Evolutionary conservation across 257 asterid species (phyloP), one percentile per base, ranked within the genome.

Genomic region (Solanum piurae): DNA sequence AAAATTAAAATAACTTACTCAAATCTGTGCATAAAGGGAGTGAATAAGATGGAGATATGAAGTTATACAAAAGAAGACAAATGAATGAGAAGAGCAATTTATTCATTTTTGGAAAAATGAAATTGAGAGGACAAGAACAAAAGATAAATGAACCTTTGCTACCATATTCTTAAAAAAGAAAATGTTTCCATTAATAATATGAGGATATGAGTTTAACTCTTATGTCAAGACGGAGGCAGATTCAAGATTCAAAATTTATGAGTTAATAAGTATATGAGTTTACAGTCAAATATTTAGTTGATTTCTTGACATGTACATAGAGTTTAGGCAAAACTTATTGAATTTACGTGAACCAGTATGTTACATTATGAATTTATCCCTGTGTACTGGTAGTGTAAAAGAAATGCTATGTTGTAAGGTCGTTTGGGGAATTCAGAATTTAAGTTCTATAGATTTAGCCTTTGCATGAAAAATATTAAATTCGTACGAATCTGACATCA

Each of bases 1-100:
- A 44, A 71, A 42, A 7, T 0, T 13, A 71, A 71, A 16, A 77
- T 13, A 71, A 58, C 98, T 94, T 93, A 97, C 99, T 93, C 92
- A 89, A 87, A 93, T 94, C 89, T 13, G 94, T 92, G 86, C 99
- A 97, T 75, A 93, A 86, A 38, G 99, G 98, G 11, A 93, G 90
- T 42, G 99, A 83, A 88, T 92, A 89, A 90, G 93, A 92, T 74
- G 89, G 95, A 84, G 62, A 91, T 86, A 92, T 91, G 86, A 89
- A 87, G 79, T 29, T 62, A 88, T 92, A 75, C 76, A 94, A 85
- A 85, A 96, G 92, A 9, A 92, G 90, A 90, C 85, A 89, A 72
- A 91, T 64, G 46, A 92, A 76, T 25, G 69, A 71, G 88, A 66
- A 40, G 18, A 92, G 68, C 83, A 88, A 7, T 8, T 44, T 88